These are phyloP conservation scores for Vanilla planifolia DNA, from an alignment of 106 monocot genomes.

Conservation along the genomic window DNA sequence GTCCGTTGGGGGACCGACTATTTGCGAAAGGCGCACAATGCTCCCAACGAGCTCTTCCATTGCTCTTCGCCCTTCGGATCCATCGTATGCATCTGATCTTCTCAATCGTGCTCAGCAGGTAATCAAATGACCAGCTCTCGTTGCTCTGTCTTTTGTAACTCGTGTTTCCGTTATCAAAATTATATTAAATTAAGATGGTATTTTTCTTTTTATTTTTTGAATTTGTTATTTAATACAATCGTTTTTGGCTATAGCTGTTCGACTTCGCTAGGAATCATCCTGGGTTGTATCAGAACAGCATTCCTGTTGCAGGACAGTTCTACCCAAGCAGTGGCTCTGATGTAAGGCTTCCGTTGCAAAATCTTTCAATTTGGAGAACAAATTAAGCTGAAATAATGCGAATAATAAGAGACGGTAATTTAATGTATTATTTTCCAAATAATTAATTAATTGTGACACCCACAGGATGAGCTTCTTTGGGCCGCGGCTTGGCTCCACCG, in stretches of 20 bases:
- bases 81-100: conserved; percentile 20
- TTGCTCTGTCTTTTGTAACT: neutral
- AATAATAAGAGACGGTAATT: too few species aligned
- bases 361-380: too few species aligned
- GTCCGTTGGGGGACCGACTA: conserved; percentile 77
- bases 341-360: conserved; percentile 10
- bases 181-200: too few species aligned
- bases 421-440: too few species aligned
- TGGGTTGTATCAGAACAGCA: conserved; percentile 45
- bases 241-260: conserved; percentile 38
- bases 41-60: conserved; percentile 31
- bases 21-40: conserved; percentile 38
- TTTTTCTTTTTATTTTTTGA: neutral
- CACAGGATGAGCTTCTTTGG: conserved; percentile 66
- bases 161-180: too few species aligned
- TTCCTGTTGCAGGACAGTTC: conserved; percentile 31
- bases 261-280: conserved; percentile 41
- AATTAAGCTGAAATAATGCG: too few species aligned
- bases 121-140: neutral
- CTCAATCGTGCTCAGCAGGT: conserved; percentile 45
- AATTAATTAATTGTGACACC: too few species aligned
- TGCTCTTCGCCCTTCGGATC: conserved; percentile 24
- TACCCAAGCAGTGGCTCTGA: conserved; percentile 65
- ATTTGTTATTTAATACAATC: neutral
- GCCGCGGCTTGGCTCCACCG: conserved; percentile 75